A percentile compares a stretch with the other conserved stretches of the same genome.
Conservation (phyloP, 164 flowering plant genomes). For the Cinnamomum chago region DNA sequence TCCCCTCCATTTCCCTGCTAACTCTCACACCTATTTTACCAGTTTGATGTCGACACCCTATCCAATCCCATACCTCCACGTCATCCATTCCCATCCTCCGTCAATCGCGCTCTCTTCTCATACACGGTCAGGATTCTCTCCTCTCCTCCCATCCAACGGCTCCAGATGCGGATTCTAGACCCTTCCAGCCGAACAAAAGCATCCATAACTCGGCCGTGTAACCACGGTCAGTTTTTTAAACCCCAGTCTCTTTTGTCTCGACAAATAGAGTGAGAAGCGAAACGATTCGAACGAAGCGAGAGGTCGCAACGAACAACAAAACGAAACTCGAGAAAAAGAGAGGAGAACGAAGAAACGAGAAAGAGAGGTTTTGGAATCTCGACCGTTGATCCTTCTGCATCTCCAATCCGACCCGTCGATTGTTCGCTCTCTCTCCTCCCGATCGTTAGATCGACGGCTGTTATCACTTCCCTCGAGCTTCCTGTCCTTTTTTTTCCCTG, state of each 20-base stretch:
- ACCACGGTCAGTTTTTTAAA: slow-evolving; percentile 19
- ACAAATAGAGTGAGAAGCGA: background rate
- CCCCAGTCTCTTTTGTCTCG: background rate
- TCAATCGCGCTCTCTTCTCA: background rate
- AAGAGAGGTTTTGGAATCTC: slow-evolving; percentile 5
- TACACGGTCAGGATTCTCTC: background rate
- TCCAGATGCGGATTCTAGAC: slow-evolving; percentile 13
- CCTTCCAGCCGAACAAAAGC: slow-evolving; percentile 7
- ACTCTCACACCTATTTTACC: background rate
- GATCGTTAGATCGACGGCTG: slow-evolving; percentile 1
- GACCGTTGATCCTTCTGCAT: slow-evolving; percentile 8
- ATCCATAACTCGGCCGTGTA: background rate
- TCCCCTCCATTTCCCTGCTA: background rate
- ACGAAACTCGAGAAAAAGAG: slow-evolving; percentile 2
- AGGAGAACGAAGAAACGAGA: slow-evolving; percentile 1
- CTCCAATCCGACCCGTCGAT: slow-evolving; percentile 1
- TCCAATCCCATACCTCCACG: slow-evolving; percentile 19
- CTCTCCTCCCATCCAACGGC: background rate
- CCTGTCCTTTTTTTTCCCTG: background rate
- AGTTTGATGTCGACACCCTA: slow-evolving; percentile 7
- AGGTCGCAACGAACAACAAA: background rate
- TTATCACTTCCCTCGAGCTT: background rate
- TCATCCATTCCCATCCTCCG: slow-evolving; percentile 1
- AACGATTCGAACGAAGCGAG: background rate
- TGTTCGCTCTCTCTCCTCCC: slow-evolving; percentile 2